These are phyloP conservation scores for Moniliella sp. DNA, from an alignment of 1,284 basidiomycete species.

Conservation along the genomic window DNA sequence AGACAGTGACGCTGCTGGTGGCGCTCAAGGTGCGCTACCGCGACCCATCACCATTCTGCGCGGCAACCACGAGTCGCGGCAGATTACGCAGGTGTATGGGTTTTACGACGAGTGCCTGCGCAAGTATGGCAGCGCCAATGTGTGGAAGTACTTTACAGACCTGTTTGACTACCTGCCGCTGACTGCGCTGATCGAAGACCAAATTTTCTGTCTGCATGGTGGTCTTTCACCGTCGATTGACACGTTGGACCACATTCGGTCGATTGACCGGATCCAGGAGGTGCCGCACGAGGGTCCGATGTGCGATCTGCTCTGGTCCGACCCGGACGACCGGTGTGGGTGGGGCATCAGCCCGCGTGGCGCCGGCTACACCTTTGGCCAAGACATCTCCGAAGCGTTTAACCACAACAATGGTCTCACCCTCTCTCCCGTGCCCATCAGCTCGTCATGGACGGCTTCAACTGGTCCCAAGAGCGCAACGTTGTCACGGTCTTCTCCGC, in stretches of 20 bases:
- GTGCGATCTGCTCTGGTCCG: constrained; percentile 97
- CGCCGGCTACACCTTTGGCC: constrained; percentile 95
- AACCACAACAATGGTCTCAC: constrained; percentile 98
- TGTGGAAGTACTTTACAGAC: constrained; percentile 98
- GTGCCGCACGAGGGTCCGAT: constrained; percentile 97
- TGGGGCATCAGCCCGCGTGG: constrained; percentile 98
- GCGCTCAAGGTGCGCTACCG: constrained; percentile 93
- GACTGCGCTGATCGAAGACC: constrained; percentile 90
- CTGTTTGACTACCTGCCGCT: constrained; percentile 92
- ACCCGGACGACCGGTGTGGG: constrained; percentile 93
- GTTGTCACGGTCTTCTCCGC: constrained; percentile 28
- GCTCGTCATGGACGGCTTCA: constrained; percentile 90
- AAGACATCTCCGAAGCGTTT: constrained; percentile 92
- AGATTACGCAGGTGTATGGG: constrained; percentile 98
- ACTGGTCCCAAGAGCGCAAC: constrained; percentile 96
- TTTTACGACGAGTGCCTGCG: constrained; percentile 98
- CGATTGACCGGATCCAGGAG: constrained; percentile 93
- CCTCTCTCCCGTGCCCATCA: no score
- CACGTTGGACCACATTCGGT: constrained; percentile 92
- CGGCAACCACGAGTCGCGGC: constrained; percentile 93
- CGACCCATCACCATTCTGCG: constrained; percentile 88
- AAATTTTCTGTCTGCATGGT: constrained; percentile 99
- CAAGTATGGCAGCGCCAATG: constrained; percentile 98
- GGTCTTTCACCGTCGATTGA: constrained; percentile 96
- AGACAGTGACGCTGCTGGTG: constrained; percentile 93